phyloP scores from a whole-genome alignment of 805 yeast genomes.

The Candida taoyuanica region DNA sequence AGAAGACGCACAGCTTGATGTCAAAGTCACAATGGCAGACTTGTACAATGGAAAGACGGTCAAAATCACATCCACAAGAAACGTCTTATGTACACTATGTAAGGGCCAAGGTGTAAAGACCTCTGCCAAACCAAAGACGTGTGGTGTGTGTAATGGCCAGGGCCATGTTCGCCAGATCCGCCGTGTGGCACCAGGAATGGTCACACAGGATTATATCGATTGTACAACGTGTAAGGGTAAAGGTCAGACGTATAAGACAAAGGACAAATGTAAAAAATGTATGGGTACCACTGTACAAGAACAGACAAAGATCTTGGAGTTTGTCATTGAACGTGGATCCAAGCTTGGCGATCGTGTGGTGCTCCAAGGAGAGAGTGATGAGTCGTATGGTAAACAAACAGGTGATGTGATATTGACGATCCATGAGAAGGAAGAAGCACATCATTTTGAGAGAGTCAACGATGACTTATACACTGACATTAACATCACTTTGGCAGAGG shows the following conservation, averaged over 20 bases:
- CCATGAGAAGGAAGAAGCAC: slow-evolving; percentile 32
- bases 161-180: slow-evolving; percentile 59
- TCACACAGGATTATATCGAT: slow-evolving; percentile 52
- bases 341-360: slow-evolving; percentile 55
- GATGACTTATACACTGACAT: slow-evolving; percentile 60
- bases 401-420: slow-evolving; percentile 75
- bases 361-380: slow-evolving; percentile 70
- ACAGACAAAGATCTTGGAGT: slow-evolving; percentile 70
- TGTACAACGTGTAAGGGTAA: slow-evolving; percentile 71
- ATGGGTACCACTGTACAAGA: slow-evolving; percentile 56
- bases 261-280: slow-evolving; percentile 78
- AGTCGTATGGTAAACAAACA: slow-evolving; percentile 62
- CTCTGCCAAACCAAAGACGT: slow-evolving; percentile 48
- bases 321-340: slow-evolving; percentile 72
- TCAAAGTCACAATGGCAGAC: slow-evolving; percentile 66
- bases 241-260: slow-evolving; percentile 55
- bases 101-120: slow-evolving; percentile 71
- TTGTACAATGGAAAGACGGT: slow-evolving; percentile 76
- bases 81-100: slow-evolving; percentile 68
- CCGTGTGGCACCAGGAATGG: slow-evolving; percentile 70
- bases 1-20: slow-evolving; percentile 61
- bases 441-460: slow-evolving; percentile 48
- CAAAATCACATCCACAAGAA: slow-evolving; percentile 67
- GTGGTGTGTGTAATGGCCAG: slow-evolving; percentile 67
- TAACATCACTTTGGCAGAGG: slow-evolving; percentile 66